Evolutionary conservation across 140 eudicot species (phyloP), one percentile per base, ranked within the genome.

Genomic region (Stevia rebaudiana): DNA sequence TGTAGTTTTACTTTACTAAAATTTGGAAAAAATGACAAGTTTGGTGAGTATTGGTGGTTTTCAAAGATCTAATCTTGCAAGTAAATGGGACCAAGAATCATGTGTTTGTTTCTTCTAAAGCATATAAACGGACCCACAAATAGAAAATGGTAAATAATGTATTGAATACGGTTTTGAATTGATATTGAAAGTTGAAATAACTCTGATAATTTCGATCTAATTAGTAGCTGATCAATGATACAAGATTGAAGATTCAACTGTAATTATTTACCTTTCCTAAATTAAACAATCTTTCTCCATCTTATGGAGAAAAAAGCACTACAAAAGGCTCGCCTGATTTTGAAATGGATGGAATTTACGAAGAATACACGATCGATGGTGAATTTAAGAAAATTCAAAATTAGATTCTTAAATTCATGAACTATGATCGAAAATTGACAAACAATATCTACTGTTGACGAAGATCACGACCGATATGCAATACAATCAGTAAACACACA

Each of bases 401-500:
- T 46, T 46, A 11, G 21, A 3, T 11, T 44, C 50, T n/a, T 44
- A 44, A 44, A 44, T 15, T 44, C 50, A 44, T 15, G 3, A 44
- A 0, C 50, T 46, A n/a, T 46, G 7, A 17, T 15, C 49, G 11
- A 53, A 39, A 40, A 16, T 65, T 30, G 54, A 40, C 44, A 55
- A 49, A 8, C 24, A 21, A 8, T n/a, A 23, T 67, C n/a, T 39
- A 36, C 41, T 36, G 41, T 41, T 40, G 23, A 8, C 16, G n/a
- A 39, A 23, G 39, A 68, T 41, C 30, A 36, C 8, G 19, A 60
- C 30, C 33, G 3, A 28, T 28, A 28, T 1, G 4, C 33, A 28
- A 28, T 28, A 4, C 65, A 37, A 63, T 58, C 35, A 8, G 19
- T 28, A 37, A 28, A 72, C 57, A 53, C n/a, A 0, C 71, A 63